Conservation (phyloP, 2,329 filamentous ascomycete genomes). For the Botryotinia narcissicola region DNA sequence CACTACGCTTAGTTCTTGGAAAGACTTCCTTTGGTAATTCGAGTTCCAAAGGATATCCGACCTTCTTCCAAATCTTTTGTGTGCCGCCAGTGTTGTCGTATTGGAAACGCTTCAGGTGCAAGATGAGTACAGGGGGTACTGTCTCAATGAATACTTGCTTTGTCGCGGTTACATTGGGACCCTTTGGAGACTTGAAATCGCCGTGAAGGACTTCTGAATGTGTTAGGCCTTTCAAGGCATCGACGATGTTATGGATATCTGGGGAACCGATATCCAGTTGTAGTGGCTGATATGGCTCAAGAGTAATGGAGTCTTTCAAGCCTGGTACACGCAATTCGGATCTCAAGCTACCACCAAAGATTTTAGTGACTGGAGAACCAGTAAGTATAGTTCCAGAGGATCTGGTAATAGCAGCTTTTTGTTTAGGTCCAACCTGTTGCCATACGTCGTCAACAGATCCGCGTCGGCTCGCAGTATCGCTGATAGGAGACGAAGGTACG, state of each 20-base stretch:
- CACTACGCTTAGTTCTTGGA: conserved; percentile 66
- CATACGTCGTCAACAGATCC: conserved; percentile 62
- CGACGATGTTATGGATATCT: conserved; percentile 84
- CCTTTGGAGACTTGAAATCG: conserved; percentile 76
- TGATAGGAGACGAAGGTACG: conserved; percentile 44
- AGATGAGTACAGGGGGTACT: conserved; percentile 84
- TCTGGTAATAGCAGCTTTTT: conserved; percentile 81
- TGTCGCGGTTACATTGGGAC: conserved; percentile 72
- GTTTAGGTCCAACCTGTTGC: conserved; percentile 91
- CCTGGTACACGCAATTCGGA: conserved; percentile 87
- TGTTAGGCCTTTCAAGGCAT: conserved; percentile 83
- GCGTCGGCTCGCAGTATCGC: conserved; percentile 40
- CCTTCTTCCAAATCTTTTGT: conserved; percentile 97
- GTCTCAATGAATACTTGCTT: conserved; percentile 96
- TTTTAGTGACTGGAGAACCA: conserved; percentile 85
- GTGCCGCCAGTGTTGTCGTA: conserved; percentile 86
- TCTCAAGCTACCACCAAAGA: conserved; percentile 87
- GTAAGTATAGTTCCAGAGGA: conserved; percentile 74
- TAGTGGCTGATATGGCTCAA: conserved; percentile 90
- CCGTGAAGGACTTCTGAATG: conserved; percentile 81
- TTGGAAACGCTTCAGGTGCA: conserved; percentile 96
- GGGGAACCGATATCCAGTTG: conserved; percentile 91
- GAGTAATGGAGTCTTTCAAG: conserved; percentile 83
- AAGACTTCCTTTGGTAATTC: conserved; percentile 92
- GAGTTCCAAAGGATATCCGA: conserved; percentile 91